Evolutionary conservation across 2,329 filamentous ascomycete genomes (phyloP), one percentile per base, ranked within the genome.

Genomic region (Furcasterigmium furcatum): DNA sequence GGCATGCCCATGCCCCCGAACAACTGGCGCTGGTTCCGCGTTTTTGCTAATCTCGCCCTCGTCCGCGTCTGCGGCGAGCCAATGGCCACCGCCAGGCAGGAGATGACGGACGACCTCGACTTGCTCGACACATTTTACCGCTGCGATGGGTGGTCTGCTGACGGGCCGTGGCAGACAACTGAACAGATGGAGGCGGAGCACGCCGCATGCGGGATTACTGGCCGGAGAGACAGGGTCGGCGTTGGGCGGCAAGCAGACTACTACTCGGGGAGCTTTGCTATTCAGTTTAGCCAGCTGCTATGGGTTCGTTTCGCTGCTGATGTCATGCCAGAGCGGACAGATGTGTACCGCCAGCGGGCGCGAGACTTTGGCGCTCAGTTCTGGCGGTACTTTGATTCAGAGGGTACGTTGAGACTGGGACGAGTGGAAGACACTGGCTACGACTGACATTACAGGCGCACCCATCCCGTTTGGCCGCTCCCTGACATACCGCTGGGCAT

Each of bases 241-340:
- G 40, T 52, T 0, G 60, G 63, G 19, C 50, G 55, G n/a, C 70
- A 73, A 44, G 67, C 63, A 2, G 70, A 73, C 44, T 72, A 73
- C 52, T 73, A 73, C 45, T 72, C 68, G 4, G 68, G 69, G 0
- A 73, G 70, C 46, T 73, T 73, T 51, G 69, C 70, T 1, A 71
- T 73, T 25, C 68, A 73, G 39, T 72, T 71, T 25, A 63, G 60
- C 4, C 70, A 73, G 45, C 50, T 73, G n/a, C 52, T 71, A 1
- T 72, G 70, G 49, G 54, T 60, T 4, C 61, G 59, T 16, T 66
- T 66, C 51, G 66, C 65, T 1, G 47, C 51, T 2, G 61, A 36
- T 12, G 18, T 36, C 34, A 36, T 67, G 34, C 34, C 34, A 5
- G 67, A 71, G n/a, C 55, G 69, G 19, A 61, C 59, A 7, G 57